phyloP scores from a whole-genome alignment of 31 red algal genomes.

The Odonthalia washingtoniensis region DNA sequence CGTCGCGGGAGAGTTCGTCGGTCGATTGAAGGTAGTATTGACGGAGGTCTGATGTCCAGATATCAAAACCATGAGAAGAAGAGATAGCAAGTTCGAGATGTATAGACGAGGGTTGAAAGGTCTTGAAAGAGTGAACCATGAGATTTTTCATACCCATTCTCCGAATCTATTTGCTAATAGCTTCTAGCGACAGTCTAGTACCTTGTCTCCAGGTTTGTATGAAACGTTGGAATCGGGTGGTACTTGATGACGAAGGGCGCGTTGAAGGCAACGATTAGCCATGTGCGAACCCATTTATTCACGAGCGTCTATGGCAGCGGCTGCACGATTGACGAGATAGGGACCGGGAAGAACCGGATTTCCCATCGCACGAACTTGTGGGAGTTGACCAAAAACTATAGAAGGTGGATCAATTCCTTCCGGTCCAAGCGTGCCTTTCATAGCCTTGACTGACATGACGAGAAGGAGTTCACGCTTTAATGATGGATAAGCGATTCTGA shows the following conservation, averaged over 20 bases:
- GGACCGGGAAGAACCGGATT: neutral
- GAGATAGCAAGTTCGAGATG: slow-evolving; percentile 22
- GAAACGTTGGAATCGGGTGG: neutral
- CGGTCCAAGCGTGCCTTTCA: slow-evolving; percentile 40
- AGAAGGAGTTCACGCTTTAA: neutral
- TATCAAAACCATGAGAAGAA: slow-evolving; percentile 19
- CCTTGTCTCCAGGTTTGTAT: slow-evolving; percentile 11
- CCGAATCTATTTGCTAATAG: neutral
- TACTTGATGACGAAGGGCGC: slow-evolving; percentile 6
- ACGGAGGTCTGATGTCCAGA: slow-evolving; percentile 51
- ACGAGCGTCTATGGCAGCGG: neutral
- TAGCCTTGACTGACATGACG: neutral
- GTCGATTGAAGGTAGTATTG: slow-evolving; percentile 50
- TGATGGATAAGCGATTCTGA: neutral
- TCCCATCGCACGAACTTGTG: neutral
- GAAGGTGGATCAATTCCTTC: slow-evolving; percentile 14
- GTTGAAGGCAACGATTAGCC: neutral
- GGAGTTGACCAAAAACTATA: slow-evolving; percentile 28
- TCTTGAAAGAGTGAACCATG: slow-evolving; percentile 33
- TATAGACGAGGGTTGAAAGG: slow-evolving; percentile 48
- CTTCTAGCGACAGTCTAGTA: neutral
- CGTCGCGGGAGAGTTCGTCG: slow-evolving; percentile 32
- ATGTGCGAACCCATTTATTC: neutral
- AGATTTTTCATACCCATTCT: slow-evolving; percentile 35
- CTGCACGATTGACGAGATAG: neutral